Evolutionary conservation across 2,329 filamentous ascomycete species (phyloP), one percentile per base, ranked within the genome.

Genomic region (Aspergillus sp.): DNA sequence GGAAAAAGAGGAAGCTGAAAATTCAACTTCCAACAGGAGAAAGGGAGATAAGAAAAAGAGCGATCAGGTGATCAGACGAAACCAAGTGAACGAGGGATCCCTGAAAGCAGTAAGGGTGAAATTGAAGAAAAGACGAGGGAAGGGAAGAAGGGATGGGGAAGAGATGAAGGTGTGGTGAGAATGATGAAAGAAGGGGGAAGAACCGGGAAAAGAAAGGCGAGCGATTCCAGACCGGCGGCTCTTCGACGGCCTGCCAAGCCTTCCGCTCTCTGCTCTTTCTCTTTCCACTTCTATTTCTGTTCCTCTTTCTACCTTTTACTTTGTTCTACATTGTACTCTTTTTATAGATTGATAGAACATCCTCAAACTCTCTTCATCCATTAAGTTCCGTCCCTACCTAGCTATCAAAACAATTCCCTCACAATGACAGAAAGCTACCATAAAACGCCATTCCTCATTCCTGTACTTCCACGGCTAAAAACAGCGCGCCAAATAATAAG

Each of bases 1-100:
- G 26, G 50, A 53, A 56, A 55, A 54, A 50, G 29, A 29, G 45
- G 42, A 52, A 55, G 61, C 55, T 59, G 61, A 66, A 65, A 62
- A 62, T 63, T 67, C 63, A 52, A 60, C 51, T 55, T 61, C 56
- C 54, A 52, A 63, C 54, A 52, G 49, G 45, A 52, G 57, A 53
- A 52, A 18, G 18, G 45, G 22, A 16, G 55, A 52, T 24, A 36
- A 39, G 47, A 50, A 53, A 57, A 54, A 31, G 49, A 29, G 52
- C 36, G 46, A 54, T 50, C 46, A 31, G 55, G 26, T 32, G 22
- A 32, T 18, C n/a, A 54, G 16, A 49, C 26, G 14, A n/a, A 5
- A 42, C 36, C 5, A 7, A 42, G 36, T 42, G 36, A 42, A 6
- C 32, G 32, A 36, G 32, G 32, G 32, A n/a, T 42, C 29, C 50